Base-by-base conservation (phyloP, 306 rosid species). In the Prunus salicina region DNA sequence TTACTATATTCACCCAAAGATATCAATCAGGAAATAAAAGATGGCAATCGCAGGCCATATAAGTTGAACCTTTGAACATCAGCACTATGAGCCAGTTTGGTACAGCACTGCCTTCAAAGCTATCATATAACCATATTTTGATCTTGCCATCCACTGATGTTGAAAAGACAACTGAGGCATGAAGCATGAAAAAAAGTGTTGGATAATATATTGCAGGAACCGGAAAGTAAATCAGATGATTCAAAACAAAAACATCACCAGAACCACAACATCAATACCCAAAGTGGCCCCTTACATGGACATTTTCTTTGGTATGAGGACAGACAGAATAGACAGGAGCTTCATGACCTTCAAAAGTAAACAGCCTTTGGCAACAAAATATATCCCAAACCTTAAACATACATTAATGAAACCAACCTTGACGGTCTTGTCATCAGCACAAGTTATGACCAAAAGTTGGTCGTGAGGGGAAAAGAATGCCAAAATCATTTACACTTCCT, bases 401-500 rank as follows among this genome's bases (percentile, higher is more conserved):
- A 3, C 32, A 30, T 30, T 30, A 30, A 3, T 30, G 32, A 30
- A 30, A 30, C 32, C 32, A 30, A 91, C 97, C 88, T 90, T 88
- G 38, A 93, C 87, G 72, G 89, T 93, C 83, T 84, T 93, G 82
- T 90, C 96, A 61, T 93, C 97, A 41, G 96, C 97, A 43, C 97
- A 90, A 27, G 97, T 90, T 70, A 89, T 84, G 62, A 88, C 91
- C 78, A 91, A 87, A 46, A 90, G 88, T 30, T 30, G 5, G 32
- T 30, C 32, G 5, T 30, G 32, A 30, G 32, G 32, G 32, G 32
- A 30, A 30, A 30, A 30, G 32, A 30, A 30, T 30, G 32, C 32
- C 32, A 3, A 30, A 3, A 30, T 30, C 32, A 30, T 30, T 30
- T 30, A 30, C 32, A 3, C 32, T 30, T 30, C 32, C 32, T 30